A percentile compares a stretch with the other conserved stretches of the same genome.
These are phyloP conservation scores for Candida michaelii DNA, from an alignment of 805 yeast species.

Conservation along the genomic window DNA sequence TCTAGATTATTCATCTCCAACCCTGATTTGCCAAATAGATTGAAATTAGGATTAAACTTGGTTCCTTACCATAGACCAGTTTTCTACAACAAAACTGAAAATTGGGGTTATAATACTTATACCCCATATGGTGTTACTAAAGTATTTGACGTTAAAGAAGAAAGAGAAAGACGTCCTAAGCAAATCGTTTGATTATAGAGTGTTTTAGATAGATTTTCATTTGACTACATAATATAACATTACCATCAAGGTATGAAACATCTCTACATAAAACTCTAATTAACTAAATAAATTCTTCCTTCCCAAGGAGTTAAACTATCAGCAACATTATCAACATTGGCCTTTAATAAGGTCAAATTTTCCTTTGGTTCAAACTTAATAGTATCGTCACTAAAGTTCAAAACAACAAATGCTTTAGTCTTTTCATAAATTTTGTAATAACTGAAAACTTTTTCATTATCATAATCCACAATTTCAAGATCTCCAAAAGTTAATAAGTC, in stretches of 20 bases:
- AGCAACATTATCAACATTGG: constrained; percentile 27
- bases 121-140: constrained; percentile 10
- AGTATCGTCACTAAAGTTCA: constrained; percentile 41
- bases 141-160: constrained; percentile 9
- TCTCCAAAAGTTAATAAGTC: constrained; percentile 48
- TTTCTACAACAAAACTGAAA: constrained; percentile 32
- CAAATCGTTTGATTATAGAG: neutral
- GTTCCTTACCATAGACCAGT: constrained; percentile 38
- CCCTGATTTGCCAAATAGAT: constrained; percentile 44
- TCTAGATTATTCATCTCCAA: constrained; percentile 43
- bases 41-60: constrained; percentile 35
- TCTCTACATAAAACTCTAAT: neutral
- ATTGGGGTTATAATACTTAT: constrained; percentile 30
- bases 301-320: constrained; percentile 43
- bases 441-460: constrained; percentile 41
- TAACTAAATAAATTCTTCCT: constrained; percentile 36
- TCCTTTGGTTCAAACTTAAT: constrained; percentile 32
- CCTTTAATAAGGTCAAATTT: constrained; percentile 27
- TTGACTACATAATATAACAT: too few relatives aligned
- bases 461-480: constrained; percentile 44
- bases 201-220: neutral
- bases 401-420: constrained; percentile 36
- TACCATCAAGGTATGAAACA: too few relatives aligned
- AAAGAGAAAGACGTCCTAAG: constrained; percentile 8
- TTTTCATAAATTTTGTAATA: constrained; percentile 36